Evolutionary conservation across 164 flowering plant genomes (phyloP).

Genomic region (Nelumbo lutea): DNA sequence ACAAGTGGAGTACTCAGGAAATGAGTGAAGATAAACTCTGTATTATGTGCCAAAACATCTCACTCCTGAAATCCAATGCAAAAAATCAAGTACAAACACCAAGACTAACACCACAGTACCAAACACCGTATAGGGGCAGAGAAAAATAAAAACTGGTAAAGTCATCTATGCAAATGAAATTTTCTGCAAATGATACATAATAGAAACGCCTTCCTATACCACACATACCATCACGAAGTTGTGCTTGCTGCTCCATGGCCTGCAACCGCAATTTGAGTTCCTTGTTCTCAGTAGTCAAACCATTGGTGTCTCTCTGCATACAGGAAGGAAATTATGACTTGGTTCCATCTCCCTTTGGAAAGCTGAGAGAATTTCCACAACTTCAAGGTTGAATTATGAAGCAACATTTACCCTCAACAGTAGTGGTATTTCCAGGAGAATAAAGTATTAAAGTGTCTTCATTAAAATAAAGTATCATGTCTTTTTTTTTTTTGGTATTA

Average conservation of each 20-base stretch:
- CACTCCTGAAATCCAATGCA: too few species aligned
- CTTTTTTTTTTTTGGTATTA: too few species aligned
- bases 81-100: background rate
- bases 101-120: background rate
- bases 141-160: background rate
- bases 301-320: slow-evolving; percentile 84
- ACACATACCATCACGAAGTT: slow-evolving; percentile 85
- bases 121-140: background rate
- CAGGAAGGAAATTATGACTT: slow-evolving; percentile 2
- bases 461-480: too few species aligned
- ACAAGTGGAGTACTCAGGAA: too few species aligned
- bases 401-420: background rate
- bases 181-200: background rate
- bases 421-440: background rate
- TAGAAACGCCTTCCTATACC: background rate
- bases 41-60: too few species aligned
- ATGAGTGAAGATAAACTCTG: too few species aligned
- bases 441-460: too few species aligned
- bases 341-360: background rate
- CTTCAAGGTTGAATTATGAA: background rate
- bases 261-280: slow-evolving; percentile 88
- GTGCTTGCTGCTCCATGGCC: slow-evolving; percentile 94
- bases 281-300: slow-evolving; percentile 76
- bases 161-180: background rate
- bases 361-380: background rate